These are phyloP conservation scores for Daldinia vernicosa DNA, from an alignment of 495 filamentous ascomycete genomes.

Conservation along the genomic window DNA sequence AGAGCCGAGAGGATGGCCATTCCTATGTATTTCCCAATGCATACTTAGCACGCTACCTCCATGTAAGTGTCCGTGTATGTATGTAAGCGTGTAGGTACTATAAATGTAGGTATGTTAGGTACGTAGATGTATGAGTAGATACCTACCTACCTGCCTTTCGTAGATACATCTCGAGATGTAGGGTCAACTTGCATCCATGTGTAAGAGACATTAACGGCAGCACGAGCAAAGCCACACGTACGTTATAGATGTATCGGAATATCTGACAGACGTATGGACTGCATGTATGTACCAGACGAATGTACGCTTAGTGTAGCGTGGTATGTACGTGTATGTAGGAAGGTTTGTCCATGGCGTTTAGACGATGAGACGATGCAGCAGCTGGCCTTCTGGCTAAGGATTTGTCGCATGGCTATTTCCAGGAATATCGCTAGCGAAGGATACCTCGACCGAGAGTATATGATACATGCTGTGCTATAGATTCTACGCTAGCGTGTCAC, in stretches of 20 bases:
- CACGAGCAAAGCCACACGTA: background rate
- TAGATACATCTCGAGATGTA: background rate
- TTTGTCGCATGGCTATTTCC: conserved; percentile 45
- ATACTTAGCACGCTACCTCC: conserved; percentile 2
- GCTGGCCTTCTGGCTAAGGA: conserved; percentile 35
- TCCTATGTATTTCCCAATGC: conserved; percentile 22
- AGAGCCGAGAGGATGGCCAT: conserved; percentile 40
- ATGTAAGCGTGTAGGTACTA: background rate
- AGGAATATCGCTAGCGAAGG: conserved; percentile 27
- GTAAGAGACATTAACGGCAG: conserved; percentile 16
- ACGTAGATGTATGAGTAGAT: background rate
- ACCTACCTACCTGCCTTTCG: background rate
- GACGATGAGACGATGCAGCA: conserved; percentile 27
- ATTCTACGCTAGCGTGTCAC: conserved; percentile 30
- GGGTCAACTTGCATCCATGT: background rate
- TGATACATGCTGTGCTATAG: conserved; percentile 27
- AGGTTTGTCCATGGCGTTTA: conserved; percentile 25
- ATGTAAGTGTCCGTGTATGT: background rate
- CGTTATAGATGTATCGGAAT: background rate
- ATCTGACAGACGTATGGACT: background rate
- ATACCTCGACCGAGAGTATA: conserved; percentile 31
- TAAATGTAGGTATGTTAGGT: background rate
- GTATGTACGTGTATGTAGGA: background rate
- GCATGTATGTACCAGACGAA: conserved; percentile 2
- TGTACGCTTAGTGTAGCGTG: background rate